Base-by-base conservation (phyloP, 176 grass and related monocot genomes). In the Pontederia paniculata region DNA sequence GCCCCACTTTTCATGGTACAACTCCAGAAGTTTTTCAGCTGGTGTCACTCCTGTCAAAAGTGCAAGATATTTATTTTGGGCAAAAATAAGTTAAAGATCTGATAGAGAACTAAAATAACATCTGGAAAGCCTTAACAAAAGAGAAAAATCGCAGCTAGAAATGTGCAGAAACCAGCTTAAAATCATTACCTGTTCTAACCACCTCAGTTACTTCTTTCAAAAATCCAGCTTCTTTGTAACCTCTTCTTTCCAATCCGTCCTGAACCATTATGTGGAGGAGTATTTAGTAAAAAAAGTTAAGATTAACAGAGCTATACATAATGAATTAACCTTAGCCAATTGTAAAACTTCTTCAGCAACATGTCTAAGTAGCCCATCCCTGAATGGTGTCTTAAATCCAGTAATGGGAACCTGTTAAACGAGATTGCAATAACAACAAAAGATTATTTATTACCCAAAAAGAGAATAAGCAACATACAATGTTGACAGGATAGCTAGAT, bases 211-310 rank as follows among this genome's bases (percentile, higher is more conserved):
- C 93, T 62, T 98, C 87, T 67, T 72, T 91, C 41, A 98, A 71
- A 73, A 98, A 98, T 23, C 93, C 86, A 70, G 66, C 72, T 75
- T 98, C 93, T 79, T 98, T 98, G 75, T 98, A 98, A 21, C 83
- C 87, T 80, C 93, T 91, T 80, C 93, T 98, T 76, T 98, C 77
- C 68, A 98, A 62, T 82, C 93, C 93, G 67, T 79, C 85, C 93
- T 98, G 72, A 41, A 73, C 48, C 67, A 77, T 20, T 41, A 68
- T 52, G 69, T 60, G 8, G 68, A 22, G 44, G 50, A 54, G 48
- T 8, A 23, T 77, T 44, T 54, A 28, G 59, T 14, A 37, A 37
- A 37, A 37, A 37, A 6, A 37, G 28, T 37, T 37, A 37, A 37
- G 28, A 37, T 37, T 37, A 2, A 37, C 28, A 37, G 28, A 37